Percentiles rank a stretch among this genome's conserved stretches.
Conservation (phyloP, 768 basidiomycete genomes). For the Mrakia frigida region DNA sequence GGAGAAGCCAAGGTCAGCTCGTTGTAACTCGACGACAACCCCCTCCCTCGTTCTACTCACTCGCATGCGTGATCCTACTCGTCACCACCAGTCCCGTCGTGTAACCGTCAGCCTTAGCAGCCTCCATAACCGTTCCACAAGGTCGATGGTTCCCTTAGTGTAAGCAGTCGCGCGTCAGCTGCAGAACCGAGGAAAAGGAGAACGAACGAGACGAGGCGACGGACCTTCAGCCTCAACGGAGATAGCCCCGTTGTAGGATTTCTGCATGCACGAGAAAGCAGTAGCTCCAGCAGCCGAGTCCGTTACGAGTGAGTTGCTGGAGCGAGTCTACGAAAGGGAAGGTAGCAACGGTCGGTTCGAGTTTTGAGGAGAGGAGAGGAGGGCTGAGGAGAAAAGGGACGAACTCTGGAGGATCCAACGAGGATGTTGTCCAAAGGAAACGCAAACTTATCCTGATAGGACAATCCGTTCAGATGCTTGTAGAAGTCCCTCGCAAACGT, state of each 20-base stretch:
- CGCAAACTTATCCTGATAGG: constrained; percentile 12
- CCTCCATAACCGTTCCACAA: constrained; percentile 39
- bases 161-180: no score
- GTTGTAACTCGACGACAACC: neutral
- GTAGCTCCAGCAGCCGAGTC: constrained; percentile 41
- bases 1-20: neutral
- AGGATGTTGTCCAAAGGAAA: constrained; percentile 38
- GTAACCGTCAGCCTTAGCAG: constrained; percentile 37
- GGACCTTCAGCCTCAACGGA: constrained; percentile 29
- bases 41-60: neutral
- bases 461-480: constrained; percentile 24
- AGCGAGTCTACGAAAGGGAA: neutral
- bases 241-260: constrained; percentile 40
- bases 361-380: neutral
- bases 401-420: constrained; percentile 35
- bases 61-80: constrained; percentile 1
- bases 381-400: neutral
- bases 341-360: neutral
- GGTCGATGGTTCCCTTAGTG: constrained; percentile 18
- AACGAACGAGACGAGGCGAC: no score
- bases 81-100: constrained; percentile 37
- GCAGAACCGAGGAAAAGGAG: no score
- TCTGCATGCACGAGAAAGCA: constrained; percentile 38
- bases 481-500: constrained; percentile 28
- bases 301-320: constrained; percentile 23